Percentiles rank a stretch among this genome's conserved stretches.
Conservation (phyloP, 305 asterid species). For the Euphrasia arctica region DNA sequence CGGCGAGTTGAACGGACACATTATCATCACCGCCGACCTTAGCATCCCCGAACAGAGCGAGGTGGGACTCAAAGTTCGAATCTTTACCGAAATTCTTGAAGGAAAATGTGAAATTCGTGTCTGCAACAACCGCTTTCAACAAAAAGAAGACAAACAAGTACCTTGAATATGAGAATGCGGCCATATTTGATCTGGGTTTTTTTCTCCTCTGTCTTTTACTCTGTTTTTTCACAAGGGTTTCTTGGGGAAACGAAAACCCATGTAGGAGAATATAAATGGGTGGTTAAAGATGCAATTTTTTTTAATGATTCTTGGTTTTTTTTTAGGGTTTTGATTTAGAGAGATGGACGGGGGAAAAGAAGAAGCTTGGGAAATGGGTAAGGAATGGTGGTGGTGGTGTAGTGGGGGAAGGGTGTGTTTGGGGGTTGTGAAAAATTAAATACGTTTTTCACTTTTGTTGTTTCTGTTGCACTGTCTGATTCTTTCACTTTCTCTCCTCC, state of each 20-base stretch:
- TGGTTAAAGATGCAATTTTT: conserved; percentile 8
- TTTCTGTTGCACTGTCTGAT: conserved; percentile 44
- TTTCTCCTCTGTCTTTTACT: conserved; percentile 21
- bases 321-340: conserved; percentile 42
- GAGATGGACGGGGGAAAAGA: conserved; percentile 17
- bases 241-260: conserved; percentile 38
- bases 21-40: conserved; percentile 38
- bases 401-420: conserved; percentile 21
- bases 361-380: conserved; percentile 47
- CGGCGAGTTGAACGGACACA: conserved; percentile 52
- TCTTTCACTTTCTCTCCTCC: conserved; percentile 34
- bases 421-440: conserved; percentile 69
- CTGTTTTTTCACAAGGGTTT: conserved; percentile 34
- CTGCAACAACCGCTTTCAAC: conserved; percentile 38
- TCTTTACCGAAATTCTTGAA: conserved; percentile 55
- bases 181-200: conserved; percentile 63
- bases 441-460: conserved; percentile 42
- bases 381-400: conserved; percentile 25
- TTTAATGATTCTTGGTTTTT: conserved; percentile 11
- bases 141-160: conserved; percentile 43
- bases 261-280: conserved; percentile 21
- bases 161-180: conserved; percentile 44
- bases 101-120: conserved; percentile 41
- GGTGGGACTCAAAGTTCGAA: conserved; percentile 49
- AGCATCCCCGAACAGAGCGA: conserved; percentile 79